Evolutionary conservation across 2,329 filamentous ascomycete species (phyloP), one percentile per base, ranked within the genome.

Genomic region (Diaporthe citriasiana): DNA sequence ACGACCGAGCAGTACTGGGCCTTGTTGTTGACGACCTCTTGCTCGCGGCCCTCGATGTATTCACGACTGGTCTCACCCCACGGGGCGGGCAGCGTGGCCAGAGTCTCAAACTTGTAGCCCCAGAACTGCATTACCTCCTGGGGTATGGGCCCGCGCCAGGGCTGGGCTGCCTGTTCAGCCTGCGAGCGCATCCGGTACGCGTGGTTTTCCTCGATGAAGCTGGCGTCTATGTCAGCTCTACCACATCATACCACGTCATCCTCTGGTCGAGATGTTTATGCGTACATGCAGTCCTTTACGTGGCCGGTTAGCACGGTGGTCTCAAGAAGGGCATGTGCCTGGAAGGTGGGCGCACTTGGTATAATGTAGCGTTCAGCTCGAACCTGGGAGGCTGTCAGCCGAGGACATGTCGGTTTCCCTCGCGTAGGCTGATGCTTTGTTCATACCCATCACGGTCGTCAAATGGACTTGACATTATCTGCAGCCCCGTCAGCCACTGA

Each of bases 91-190:
- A 98, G 85, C 2, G 97, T 92, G 9, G 92, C 91, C 1, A 99
- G 84, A 0, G 94, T 93, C 83, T 99, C 97, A 79, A 99, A 99
- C 82, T 99, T 99, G 86, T 99, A 99, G 47, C 96, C 96, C 96
- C 96, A 98, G 80, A 92, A 99, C 66, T 93, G 91, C 95, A 98
- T 98, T 76, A 95, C 87, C 73, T 97, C 93, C 68, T 93, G 92
- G 0, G 94, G 89, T 53, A 84, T 83, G 38, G 81, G 82, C n/a
- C 81, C 80, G 33, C 76, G 77, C 76, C 77, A 79, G 12, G 80
- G 57, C 85, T 79, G 89, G 84, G 75, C 87, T 84, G 74, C 87
- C 82, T 95, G 92, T 42, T 87, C 85, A 75, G 85, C 83, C 77
- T 91, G 89, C 17, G 90, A 89, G 1, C 89, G 87, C 63, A 91